Percentiles rank a stretch among this genome's conserved stretches.
These are phyloP conservation scores for Gardenia jasminoides DNA, from an alignment of 257 asterid genomes.

Conservation along the genomic window DNA sequence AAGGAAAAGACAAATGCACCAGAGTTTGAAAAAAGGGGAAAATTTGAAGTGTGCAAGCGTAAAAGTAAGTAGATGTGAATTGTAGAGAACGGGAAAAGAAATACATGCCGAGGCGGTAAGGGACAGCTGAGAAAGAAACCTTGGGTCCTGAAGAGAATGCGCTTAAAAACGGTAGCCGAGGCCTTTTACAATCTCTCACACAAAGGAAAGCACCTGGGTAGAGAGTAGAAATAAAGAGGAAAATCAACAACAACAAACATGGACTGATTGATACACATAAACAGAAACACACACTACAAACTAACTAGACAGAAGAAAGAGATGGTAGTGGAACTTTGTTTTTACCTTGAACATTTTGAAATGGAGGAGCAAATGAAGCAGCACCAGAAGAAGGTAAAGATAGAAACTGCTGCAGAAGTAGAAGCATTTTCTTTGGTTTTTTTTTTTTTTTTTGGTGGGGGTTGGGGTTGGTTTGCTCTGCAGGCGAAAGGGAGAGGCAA, in stretches of 20 bases:
- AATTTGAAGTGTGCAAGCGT: not conserved
- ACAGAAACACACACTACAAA: no score
- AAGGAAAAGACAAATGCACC: not conserved
- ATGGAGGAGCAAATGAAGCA: constrained; percentile 4
- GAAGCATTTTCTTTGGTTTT: constrained; percentile 5
- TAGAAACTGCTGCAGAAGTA: constrained; percentile 6
- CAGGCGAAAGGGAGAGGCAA: not conserved
- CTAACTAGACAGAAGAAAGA: not conserved
- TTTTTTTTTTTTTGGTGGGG: no score
- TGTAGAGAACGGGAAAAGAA: not conserved
- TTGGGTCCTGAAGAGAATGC: not conserved
- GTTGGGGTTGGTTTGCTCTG: not conserved
- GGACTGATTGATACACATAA: no score
- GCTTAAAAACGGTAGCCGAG: constrained; percentile 1
- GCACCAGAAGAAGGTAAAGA: not conserved
- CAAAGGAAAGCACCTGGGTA: not conserved
- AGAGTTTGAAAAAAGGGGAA: not conserved
- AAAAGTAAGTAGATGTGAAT: not conserved
- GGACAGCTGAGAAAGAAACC: not conserved
- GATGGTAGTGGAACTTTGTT: not conserved
- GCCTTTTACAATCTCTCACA: not conserved
- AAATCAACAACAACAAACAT: not conserved
- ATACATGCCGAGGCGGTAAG: not conserved
- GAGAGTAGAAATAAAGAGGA: no score
- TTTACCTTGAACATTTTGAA: not conserved